Percentiles rank a stretch among this genome's conserved stretches.
Conservation (phyloP, 1,284 basidiomycete genomes). For the Pyrrhoderma noxium region DNA sequence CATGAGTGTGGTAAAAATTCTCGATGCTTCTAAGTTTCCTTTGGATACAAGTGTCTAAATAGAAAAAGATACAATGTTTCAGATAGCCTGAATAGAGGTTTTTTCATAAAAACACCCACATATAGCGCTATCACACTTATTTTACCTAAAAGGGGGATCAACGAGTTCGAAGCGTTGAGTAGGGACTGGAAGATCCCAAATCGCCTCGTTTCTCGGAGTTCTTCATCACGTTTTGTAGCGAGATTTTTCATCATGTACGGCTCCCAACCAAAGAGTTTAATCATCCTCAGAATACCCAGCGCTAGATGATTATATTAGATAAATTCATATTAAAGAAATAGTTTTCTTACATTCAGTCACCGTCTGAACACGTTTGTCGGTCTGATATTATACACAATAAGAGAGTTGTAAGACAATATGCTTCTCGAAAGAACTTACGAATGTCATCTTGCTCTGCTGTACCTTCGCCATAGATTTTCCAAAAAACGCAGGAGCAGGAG, state of each 20-base stretch:
- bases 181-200: conserved; percentile 1
- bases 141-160: conserved; percentile 10
- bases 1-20: conserved; percentile 8
- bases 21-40: conserved; percentile 8
- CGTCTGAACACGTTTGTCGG: conserved; percentile 32
- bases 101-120: background rate
- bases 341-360: conserved; percentile 29
- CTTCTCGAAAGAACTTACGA: conserved; percentile 3
- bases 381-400: conserved; percentile 18
- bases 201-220: conserved; percentile 1
- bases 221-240: conserved; percentile 28
- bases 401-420: background rate
- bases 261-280: conserved; percentile 62
- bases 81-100: background rate
- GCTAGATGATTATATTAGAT: conserved; percentile 11
- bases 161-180: conserved; percentile 6
- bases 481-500: conserved; percentile 29
- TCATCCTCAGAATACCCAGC: conserved; percentile 32
- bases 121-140: conserved; percentile 5
- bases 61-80: background rate
- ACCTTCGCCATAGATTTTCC: conserved; percentile 19
- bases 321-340: background rate
- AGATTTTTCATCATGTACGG: conserved; percentile 37
- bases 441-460: conserved; percentile 22
- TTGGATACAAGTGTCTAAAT: conserved; percentile 10